phyloP scores from a whole-genome alignment of 176 grass and related monocot species.

The Carex kokanica region DNA sequence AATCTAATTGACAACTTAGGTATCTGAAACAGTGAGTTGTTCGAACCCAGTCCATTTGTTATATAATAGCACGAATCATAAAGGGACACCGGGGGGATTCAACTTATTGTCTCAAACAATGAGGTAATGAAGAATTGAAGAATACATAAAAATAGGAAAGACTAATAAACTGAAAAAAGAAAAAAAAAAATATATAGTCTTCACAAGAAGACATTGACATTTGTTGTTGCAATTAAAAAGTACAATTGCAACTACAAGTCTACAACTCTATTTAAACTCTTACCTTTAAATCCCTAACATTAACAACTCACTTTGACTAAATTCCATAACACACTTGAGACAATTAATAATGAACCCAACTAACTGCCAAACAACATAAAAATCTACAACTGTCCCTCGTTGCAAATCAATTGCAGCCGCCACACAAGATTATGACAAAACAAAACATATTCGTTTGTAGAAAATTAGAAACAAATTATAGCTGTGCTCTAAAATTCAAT shows the following conservation, averaged over 20 bases:
- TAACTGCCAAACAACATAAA: not conserved
- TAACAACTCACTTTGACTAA: not conserved
- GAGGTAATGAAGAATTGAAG: too few species aligned
- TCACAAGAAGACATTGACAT: not conserved
- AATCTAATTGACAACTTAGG: too few species aligned
- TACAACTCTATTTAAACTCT: not conserved
- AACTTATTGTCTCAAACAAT: too few species aligned
- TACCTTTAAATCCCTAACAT: not conserved
- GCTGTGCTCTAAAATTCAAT: too few species aligned
- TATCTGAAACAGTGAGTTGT: too few species aligned
- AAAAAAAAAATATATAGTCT: not conserved
- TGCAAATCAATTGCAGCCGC: not conserved
- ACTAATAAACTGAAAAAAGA: not conserved
- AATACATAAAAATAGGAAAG: not conserved
- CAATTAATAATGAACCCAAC: not conserved
- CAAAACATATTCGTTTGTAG: too few species aligned
- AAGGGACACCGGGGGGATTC: too few species aligned
- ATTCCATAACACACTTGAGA: not conserved
- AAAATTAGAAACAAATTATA: too few species aligned
- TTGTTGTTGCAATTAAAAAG: not conserved
- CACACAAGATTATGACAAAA: not conserved
- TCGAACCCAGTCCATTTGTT: too few species aligned
- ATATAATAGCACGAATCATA: too few species aligned
- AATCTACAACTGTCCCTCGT: not conserved
- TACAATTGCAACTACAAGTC: not conserved